Evolutionary conservation across 2,329 filamentous ascomycete species (phyloP), one percentile per base, ranked within the genome.

Genomic region (Delphinella strobiligena): DNA sequence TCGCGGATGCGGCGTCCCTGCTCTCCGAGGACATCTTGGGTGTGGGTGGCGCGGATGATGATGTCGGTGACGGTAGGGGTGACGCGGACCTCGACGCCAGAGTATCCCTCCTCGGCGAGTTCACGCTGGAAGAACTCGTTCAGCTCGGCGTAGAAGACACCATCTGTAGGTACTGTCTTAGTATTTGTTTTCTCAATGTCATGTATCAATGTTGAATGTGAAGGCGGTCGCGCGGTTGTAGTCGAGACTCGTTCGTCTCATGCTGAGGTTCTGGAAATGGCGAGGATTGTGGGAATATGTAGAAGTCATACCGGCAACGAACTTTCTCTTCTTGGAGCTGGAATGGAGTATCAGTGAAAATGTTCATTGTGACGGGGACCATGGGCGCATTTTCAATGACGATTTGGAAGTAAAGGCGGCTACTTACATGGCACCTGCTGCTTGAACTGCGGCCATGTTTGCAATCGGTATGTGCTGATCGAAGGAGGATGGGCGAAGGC

Each of bases 111-210:
- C 81, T 98, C 91, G 66, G 91, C 91, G 67, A 98, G 78, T 75
- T 98, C 91, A 71, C 91, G 89, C 80, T 96, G 91, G 86, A 98
- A 98, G 83, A 98, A 98, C 77, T 98, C 91, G 82, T 98, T 98
- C 71, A 98, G 76, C 75, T 98, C 91, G 76, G 91, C 91, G 73
- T 95, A 98, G 85, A 98, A 98, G 64, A 98, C 91, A 81, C 91
- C 91, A 72, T 98, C 91, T 65, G 52, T 48, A 41, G 44, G 17
- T 19, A 16, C 7, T 31, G 19, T 34, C 37, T 36, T 32, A 45
- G 38, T 35, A 41, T 47, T 34, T 43, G 43, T 34, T 9, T 32
- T 40, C 44, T 41, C 37, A 3, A 31, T 38, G 10, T 36, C 32
- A 24, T 36, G 18, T 4, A 18, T 31, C 19, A 16, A 16, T 9